Conservation (phyloP, 2,329 filamentous ascomycete species). For the Beauveria australis region DNA sequence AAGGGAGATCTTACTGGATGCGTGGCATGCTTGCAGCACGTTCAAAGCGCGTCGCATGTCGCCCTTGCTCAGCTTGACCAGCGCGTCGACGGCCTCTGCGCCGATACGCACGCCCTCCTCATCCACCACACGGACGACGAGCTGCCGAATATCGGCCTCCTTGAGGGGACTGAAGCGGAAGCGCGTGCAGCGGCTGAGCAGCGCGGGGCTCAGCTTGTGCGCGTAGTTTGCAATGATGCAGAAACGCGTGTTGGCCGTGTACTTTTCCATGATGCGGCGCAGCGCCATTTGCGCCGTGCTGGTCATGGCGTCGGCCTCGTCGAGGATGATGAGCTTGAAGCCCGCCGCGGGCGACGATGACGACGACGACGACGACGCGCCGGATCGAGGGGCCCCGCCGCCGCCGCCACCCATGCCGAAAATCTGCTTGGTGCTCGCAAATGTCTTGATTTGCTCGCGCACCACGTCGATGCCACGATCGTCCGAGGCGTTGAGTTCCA, state of each 20-base stretch:
- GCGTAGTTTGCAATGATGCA: conserved; percentile 99
- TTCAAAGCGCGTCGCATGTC: conserved; percentile 95
- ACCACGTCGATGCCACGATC: conserved; percentile 98
- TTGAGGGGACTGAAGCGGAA: conserved; percentile 94
- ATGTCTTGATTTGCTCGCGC: conserved; percentile 98
- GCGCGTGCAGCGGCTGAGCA: conserved; percentile 86
- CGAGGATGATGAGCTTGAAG: conserved; percentile 94
- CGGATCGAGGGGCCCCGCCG: conserved; percentile 20
- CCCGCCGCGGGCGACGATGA: conserved; percentile 49
- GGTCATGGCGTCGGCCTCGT: conserved; percentile 99
- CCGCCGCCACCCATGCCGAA: conserved; percentile 55
- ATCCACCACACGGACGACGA: conserved; percentile 84
- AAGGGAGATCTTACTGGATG: conserved; percentile 57
- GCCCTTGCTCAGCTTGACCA: conserved; percentile 83
- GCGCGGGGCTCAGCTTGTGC: conserved; percentile 88
- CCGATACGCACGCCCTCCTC: conserved; percentile 82
- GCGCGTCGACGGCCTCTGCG: conserved; percentile 68
- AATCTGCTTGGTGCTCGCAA: conserved; percentile 96
- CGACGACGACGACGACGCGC: conserved; percentile 16
- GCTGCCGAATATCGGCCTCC: conserved; percentile 70
- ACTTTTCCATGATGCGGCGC: conserved; percentile 97
- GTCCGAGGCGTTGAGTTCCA: conserved; percentile 95
- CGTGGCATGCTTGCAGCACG: conserved; percentile 92
- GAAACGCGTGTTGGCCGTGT: conserved; percentile 94
- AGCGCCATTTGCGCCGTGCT: conserved; percentile 96